Evolutionary conservation across 2,329 filamentous ascomycete genomes (phyloP).

Genomic region (Pyricularia pennisetigena): DNA sequence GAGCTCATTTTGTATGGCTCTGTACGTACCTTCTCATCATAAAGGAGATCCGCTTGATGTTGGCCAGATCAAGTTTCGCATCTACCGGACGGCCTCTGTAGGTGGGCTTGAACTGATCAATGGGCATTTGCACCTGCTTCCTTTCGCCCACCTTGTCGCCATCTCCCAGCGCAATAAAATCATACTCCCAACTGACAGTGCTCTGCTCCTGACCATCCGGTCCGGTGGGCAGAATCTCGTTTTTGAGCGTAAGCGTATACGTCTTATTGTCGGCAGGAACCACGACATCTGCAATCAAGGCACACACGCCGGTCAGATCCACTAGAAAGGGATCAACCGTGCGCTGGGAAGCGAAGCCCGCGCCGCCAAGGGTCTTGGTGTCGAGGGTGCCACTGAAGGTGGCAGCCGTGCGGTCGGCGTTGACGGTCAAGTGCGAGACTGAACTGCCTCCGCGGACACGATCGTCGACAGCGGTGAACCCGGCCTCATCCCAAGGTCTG

Average conservation of each 20-base stretch:
- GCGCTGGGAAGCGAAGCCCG: constrained; percentile 73
- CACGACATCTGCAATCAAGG: constrained; percentile 32
- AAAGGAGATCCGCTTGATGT: constrained; percentile 58
- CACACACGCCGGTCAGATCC: constrained; percentile 24
- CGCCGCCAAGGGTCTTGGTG: constrained; percentile 64
- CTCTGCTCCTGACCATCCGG: constrained; percentile 62
- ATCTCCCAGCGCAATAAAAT: constrained; percentile 40
- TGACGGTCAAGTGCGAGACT: constrained; percentile 35
- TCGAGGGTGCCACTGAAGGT: constrained; percentile 63
- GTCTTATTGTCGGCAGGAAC: constrained; percentile 54
- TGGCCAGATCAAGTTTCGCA: constrained; percentile 44
- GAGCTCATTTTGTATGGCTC: no score
- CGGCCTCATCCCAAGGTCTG: constrained; percentile 3
- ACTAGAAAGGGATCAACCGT: constrained; percentile 30
- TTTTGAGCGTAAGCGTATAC: constrained; percentile 70
- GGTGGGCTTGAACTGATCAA: constrained; percentile 57
- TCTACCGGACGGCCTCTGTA: constrained; percentile 61
- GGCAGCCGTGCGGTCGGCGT: constrained; percentile 25
- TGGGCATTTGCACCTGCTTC: constrained; percentile 44
- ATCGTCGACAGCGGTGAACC: constrained; percentile 64
- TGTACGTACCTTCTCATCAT: constrained; percentile 75
- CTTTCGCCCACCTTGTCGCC: constrained; percentile 15
- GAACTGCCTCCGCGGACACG: constrained; percentile 67
- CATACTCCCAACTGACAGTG: constrained; percentile 64
- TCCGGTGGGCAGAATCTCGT: constrained; percentile 47